Evolutionary conservation across 2,329 filamentous ascomycete species (phyloP).

Genomic region (Colletotrichum graminicola): DNA sequence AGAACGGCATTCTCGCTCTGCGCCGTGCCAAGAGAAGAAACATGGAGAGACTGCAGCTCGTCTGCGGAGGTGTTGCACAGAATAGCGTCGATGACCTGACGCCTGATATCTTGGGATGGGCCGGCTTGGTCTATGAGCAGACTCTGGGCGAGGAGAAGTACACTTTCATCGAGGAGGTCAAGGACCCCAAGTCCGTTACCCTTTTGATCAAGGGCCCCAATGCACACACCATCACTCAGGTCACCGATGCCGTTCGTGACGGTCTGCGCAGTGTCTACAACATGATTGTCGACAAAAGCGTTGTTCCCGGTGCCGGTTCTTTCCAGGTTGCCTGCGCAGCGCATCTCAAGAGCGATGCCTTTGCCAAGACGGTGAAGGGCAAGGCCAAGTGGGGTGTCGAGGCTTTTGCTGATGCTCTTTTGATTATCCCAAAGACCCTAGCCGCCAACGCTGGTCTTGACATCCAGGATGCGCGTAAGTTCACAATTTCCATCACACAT

Average conservation of each 20-base stretch:
- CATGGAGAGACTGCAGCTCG: constrained; percentile 97
- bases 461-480: constrained; percentile 92
- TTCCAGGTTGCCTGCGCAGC: constrained; percentile 95
- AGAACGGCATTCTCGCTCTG: constrained; percentile 97
- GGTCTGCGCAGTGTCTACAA: constrained; percentile 98
- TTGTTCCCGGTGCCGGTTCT: constrained; percentile 92
- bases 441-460: constrained; percentile 97
- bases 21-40: constrained; percentile 96
- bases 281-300: constrained; percentile 98
- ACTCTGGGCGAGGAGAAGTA: constrained; percentile 98
- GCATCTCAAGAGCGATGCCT: constrained; percentile 87
- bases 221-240: constrained; percentile 94
- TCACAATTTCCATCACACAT: neutral
- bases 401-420: constrained; percentile 93
- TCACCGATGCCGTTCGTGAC: constrained; percentile 95
- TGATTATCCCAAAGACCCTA: constrained; percentile 97
- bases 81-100: constrained; percentile 96
- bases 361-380: constrained; percentile 92
- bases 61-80: constrained; percentile 91
- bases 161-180: constrained; percentile 98
- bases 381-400: constrained; percentile 97
- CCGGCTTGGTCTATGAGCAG: constrained; percentile 96
- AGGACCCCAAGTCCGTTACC: constrained; percentile 98
- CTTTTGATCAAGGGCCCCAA: constrained; percentile 98
- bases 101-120: constrained; percentile 92